A percentile compares a stretch with the other conserved stretches of the same genome.
phyloP scores from a whole-genome alignment of 768 basidiomycete genomes.

The Galerina marginata region DNA sequence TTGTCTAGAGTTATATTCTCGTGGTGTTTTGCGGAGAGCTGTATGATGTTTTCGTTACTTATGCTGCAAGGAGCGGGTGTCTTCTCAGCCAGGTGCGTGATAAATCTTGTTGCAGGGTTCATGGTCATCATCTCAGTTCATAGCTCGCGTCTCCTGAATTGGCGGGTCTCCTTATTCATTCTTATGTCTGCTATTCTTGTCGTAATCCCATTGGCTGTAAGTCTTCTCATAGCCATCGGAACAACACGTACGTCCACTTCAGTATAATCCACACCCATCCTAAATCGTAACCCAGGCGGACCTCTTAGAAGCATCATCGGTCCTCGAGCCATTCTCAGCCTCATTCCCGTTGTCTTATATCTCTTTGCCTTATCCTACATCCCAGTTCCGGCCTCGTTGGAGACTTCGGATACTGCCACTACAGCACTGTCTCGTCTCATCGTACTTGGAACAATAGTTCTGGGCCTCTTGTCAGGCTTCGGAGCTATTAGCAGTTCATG shows the following conservation, averaged over 20 bases:
- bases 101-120: neutral
- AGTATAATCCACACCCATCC: neutral
- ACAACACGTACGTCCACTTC: slow-evolving; percentile 27
- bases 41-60: slow-evolving; percentile 71
- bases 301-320: slow-evolving; percentile 29
- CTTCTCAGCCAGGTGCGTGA: slow-evolving; percentile 58
- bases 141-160: slow-evolving; percentile 71
- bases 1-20: slow-evolving; percentile 68
- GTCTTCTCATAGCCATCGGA: slow-evolving; percentile 57
- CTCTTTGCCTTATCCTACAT: slow-evolving; percentile 68
- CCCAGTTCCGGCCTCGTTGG: slow-evolving; percentile 63
- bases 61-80: slow-evolving; percentile 70
- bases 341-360: slow-evolving; percentile 59
- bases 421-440: slow-evolving; percentile 66
- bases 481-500: slow-evolving; percentile 75
- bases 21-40: slow-evolving; percentile 75
- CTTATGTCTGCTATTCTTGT: slow-evolving; percentile 69
- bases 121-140: neutral
- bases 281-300: slow-evolving; percentile 7
- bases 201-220: slow-evolving; percentile 67
- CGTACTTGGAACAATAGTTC: slow-evolving; percentile 76
- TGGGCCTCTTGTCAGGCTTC: slow-evolving; percentile 83
- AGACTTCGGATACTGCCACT: slow-evolving; percentile 45
- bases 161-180: slow-evolving; percentile 67
- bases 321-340: slow-evolving; percentile 44